Base-by-base conservation (phyloP, 805 yeast species). In the Candida silvicultrix region DNA sequence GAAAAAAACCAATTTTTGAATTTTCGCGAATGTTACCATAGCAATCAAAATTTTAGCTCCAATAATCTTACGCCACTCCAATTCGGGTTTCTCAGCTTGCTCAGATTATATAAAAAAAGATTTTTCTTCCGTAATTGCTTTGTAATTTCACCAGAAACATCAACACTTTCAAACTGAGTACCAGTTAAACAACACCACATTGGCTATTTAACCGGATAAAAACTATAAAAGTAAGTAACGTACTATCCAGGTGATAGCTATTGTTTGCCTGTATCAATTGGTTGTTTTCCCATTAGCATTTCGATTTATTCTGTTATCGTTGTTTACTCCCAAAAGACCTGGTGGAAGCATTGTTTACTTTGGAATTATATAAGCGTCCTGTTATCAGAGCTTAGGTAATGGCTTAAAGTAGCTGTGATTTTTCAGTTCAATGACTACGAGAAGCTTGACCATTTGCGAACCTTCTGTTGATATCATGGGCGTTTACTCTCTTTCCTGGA, bases 61-160 rank as follows among this genome's bases (percentile, higher is more conserved):
- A n/a, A n/a, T n/a, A n/a, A n/a, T n/a, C n/a, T n/a, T n/a, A n/a
- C n/a, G 18, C 25, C 25, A 23, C 25, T 5, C 25, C 9, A 6
- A 6, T 23, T 23, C 9, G 9, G 9, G 9, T 6, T 23, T 23
- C 25, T 23, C 25, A 23, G 25, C 9, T 23, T 23, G 25, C 25
- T 23, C 38, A 28, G 31, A 28, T 28, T 28, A 28, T 28, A 28
- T 28, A 28, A 28, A 28, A 28, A 28, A 23, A 9, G 9, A 4
- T 28, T 12, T 34, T 41, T 41, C 43, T 31, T 41, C 38, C 23
- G 43, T 41, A 41, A 41, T 41, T 41, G 43, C 43, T 41, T 41
- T 41, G 43, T 41, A 38, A 38, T 38, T 21, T 22, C 8, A 7
- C 38, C 19, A 14, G 18, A 41, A n/a, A 31, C 43, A 41, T 29